Base-by-base conservation (phyloP, 2,329 filamentous ascomycete genomes). In the Metarhizium rileyi region DNA sequence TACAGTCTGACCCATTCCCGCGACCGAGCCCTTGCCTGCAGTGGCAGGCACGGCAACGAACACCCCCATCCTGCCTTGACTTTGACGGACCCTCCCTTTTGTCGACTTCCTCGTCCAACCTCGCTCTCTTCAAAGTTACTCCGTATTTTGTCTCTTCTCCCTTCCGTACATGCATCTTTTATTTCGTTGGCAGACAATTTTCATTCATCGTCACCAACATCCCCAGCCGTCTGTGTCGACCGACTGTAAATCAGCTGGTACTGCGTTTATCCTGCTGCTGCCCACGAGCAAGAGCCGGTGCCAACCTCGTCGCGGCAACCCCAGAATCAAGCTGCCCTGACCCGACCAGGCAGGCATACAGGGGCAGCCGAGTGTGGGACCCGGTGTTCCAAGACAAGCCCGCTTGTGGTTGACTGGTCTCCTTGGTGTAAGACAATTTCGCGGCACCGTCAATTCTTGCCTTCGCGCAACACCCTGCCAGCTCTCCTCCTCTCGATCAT, bases 401-500 rank as follows among this genome's bases (percentile, higher is more conserved):
- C 46, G 46, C 45, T 27, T 44, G 28, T 44, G 10, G 23, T 44
- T 20, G 38, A 30, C 16, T 10, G 51, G 48, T 52, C 54, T 55
- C 49, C 46, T 53, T 52, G 41, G 50, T 50, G 48, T 53, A 54
- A 57, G 57, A 58, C 57, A 58, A 27, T 49, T 44, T 51, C 22
- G 43, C 46, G 23, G 40, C 27, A 41, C 44, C 20, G 41, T 20
- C 27, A 41, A 25, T 22, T 46, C 48, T 47, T 50, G 55, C 57
- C 54, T n/a, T 61, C 57, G 53, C 53, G 51, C 51, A 49, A 47
- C 47, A 49, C 53, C 45, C 44, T 52, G 41, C 50, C 56, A 52
- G 48, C 53, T 56, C 53, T 56, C 51, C 48, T 52, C 51, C 50
- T 50, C 59, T 57, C 55, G 57, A 78, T 67, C 71, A 87, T 87